Conservation (phyloP, 2,329 filamentous ascomycete species). For the Aureobasidium vineae region DNA sequence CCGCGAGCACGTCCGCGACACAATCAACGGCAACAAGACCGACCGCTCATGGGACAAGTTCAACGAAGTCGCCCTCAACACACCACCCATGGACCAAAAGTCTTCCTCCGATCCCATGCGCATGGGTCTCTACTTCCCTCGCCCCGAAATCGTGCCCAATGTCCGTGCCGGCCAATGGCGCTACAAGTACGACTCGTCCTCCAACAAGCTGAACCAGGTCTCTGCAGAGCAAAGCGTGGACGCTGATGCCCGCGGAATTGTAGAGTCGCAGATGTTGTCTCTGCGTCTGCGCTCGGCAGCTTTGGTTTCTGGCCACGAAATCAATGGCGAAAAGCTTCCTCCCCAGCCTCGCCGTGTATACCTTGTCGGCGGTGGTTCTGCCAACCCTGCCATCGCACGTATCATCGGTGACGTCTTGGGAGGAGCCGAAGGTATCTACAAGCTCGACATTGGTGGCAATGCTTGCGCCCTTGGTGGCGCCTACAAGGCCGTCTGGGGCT, state of each 20-base stretch:
- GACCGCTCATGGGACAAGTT: conserved; percentile 70
- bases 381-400: conserved; percentile 84
- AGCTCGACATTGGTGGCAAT: conserved; percentile 90
- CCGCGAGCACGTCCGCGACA: conserved; percentile 83
- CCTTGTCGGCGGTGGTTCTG: conserved; percentile 87
- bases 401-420: conserved; percentile 87
- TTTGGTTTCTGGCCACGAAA: conserved; percentile 56
- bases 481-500: conserved; percentile 94
- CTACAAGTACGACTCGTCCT: conserved; percentile 59
- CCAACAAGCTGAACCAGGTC: conserved; percentile 45
- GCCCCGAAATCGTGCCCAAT: conserved; percentile 94
- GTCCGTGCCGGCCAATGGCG: conserved; percentile 83
- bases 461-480: conserved; percentile 91
- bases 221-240: conserved; percentile 50
- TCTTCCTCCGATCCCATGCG: conserved; percentile 62
- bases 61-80: conserved; percentile 68
- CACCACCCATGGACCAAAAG: conserved; percentile 66
- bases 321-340: conserved; percentile 58
- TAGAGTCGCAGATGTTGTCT: conserved; percentile 93
- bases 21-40: conserved; percentile 59
- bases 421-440: conserved; percentile 84
- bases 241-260: conserved; percentile 78
- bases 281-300: conserved; percentile 80
- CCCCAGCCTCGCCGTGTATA: conserved; percentile 87
- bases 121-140: conserved; percentile 90